These are phyloP conservation scores for Pyrus hybrid DNA, from an alignment of 331 rosid species.

Conservation along the genomic window DNA sequence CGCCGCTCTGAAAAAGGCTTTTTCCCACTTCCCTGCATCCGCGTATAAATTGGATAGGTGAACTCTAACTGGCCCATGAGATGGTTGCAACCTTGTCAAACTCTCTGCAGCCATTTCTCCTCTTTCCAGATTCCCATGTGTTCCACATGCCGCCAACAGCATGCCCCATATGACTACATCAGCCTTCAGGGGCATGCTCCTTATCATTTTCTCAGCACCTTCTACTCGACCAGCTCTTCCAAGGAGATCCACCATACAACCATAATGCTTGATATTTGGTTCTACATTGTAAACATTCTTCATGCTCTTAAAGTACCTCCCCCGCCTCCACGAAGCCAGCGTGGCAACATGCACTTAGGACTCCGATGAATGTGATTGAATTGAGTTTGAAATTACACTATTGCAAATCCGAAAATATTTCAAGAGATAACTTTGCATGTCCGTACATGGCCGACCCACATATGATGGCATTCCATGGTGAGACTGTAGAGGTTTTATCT, in stretches of 20 bases:
- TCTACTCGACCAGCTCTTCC: constrained; percentile 80
- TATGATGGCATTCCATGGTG: constrained; percentile 88
- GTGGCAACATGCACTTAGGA: constrained; percentile 85
- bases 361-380: constrained; percentile 77
- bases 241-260: constrained; percentile 83
- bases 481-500: constrained; percentile 42
- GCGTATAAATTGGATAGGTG: constrained; percentile 73
- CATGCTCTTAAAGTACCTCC: constrained; percentile 63
- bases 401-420: constrained; percentile 59
- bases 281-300: constrained; percentile 51
- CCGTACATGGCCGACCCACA: constrained; percentile 86
- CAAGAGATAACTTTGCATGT: constrained; percentile 52
- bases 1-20: constrained; percentile 57
- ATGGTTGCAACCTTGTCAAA: constrained; percentile 56
- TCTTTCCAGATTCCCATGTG: constrained; percentile 58
- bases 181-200: constrained; percentile 75
- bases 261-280: constrained; percentile 89
- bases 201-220: constrained; percentile 64
- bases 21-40: constrained; percentile 77
- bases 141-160: constrained; percentile 75
- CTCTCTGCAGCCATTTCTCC: constrained; percentile 73
- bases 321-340: constrained; percentile 72
- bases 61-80: constrained; percentile 74
- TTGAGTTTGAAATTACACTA: constrained; percentile 48
- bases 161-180: constrained; percentile 89